Conservation (phyloP, 805 yeast genomes). For the Wickerhamomyces strasburgensis region DNA sequence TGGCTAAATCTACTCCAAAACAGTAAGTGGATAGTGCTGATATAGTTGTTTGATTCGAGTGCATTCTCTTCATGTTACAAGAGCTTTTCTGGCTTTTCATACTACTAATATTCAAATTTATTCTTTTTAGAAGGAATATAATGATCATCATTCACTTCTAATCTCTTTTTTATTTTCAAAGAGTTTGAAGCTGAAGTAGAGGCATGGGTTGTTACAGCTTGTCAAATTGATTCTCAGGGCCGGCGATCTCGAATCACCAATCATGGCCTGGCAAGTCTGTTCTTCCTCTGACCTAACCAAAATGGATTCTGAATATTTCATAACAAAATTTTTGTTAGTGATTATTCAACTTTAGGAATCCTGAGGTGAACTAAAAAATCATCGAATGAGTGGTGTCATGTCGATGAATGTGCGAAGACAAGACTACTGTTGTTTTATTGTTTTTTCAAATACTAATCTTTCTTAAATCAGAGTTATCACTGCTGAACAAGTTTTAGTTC, state of each 20-base stretch:
- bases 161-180: constrained; percentile 2
- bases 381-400: constrained; percentile 29
- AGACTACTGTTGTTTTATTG: constrained; percentile 2
- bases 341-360: constrained; percentile 2
- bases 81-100: constrained; percentile 1
- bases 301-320: too few species aligned
- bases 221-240: not conserved
- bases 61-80: not conserved
- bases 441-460: constrained; percentile 4
- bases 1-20: constrained; percentile 29
- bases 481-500: constrained; percentile 43
- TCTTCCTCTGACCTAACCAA: constrained; percentile 26
- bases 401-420: constrained; percentile 19
- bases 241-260: constrained; percentile 9
- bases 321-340: not conserved
- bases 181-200: constrained; percentile 13
- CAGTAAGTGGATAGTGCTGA: constrained; percentile 28
- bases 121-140: constrained; percentile 3
- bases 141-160: not conserved
- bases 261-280: constrained; percentile 17
- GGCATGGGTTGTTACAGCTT: constrained; percentile 27
- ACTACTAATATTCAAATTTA: constrained; percentile 6
- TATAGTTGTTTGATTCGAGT: not conserved
- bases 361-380: constrained; percentile 20
- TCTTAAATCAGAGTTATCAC: constrained; percentile 25